These are phyloP conservation scores for Fomitopsis pulvina DNA, from an alignment of 768 basidiomycete genomes.

Conservation along the genomic window DNA sequence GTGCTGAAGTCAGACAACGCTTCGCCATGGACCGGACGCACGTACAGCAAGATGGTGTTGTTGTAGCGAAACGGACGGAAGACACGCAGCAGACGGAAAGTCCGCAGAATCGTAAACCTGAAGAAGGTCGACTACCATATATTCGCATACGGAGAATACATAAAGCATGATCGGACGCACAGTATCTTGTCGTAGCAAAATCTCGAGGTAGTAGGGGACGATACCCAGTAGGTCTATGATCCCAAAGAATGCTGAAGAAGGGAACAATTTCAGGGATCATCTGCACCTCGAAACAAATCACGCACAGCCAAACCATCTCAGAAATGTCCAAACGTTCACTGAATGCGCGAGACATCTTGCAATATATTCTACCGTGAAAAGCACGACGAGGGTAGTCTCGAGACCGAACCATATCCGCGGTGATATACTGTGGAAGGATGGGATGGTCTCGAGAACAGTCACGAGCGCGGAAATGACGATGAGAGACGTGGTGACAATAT, in stretches of 20 bases:
- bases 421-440: slow-evolving; percentile 63
- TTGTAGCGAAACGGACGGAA: slow-evolving; percentile 87
- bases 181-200: slow-evolving; percentile 79
- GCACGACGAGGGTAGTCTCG: slow-evolving; percentile 75
- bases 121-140: slow-evolving; percentile 67
- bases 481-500: slow-evolving; percentile 61
- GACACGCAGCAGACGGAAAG: slow-evolving; percentile 83
- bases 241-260: slow-evolving; percentile 64
- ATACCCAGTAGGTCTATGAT: slow-evolving; percentile 84
- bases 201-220: slow-evolving; percentile 84
- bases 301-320: slow-evolving; percentile 66
- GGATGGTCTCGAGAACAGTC: slow-evolving; percentile 76
- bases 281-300: slow-evolving; percentile 2
- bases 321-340: slow-evolving; percentile 49
- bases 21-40: slow-evolving; percentile 7
- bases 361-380: slow-evolving; percentile 85
- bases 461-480: slow-evolving; percentile 72
- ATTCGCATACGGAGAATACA: background rate
- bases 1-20: background rate
- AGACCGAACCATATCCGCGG: slow-evolving; percentile 79
- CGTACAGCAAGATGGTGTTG: slow-evolving; percentile 75
- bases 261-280: background rate
- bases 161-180: slow-evolving; percentile 34
- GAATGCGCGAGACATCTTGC: slow-evolving; percentile 74
- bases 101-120: slow-evolving; percentile 85